These are phyloP conservation scores for Microcyclosporella mali DNA, from an alignment of 2,329 filamentous ascomycete species.

Conservation along the genomic window DNA sequence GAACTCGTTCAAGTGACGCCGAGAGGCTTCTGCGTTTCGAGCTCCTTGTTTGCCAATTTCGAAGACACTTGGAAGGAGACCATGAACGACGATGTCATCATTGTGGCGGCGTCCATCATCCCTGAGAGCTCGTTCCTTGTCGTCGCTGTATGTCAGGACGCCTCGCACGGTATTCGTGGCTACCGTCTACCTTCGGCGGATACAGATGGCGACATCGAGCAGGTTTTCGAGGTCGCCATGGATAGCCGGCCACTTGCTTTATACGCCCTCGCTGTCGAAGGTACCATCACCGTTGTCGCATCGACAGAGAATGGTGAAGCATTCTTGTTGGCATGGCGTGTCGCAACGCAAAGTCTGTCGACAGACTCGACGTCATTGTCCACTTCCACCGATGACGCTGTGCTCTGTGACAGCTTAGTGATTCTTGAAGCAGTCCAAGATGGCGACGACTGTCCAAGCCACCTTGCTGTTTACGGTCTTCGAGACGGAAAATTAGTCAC, in stretches of 20 bases:
- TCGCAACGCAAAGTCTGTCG: not conserved
- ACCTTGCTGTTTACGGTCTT: slow-evolving; percentile 24
- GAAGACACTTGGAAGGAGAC: slow-evolving; percentile 20
- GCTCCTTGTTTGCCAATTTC: slow-evolving; percentile 21
- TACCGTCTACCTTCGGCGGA: slow-evolving; percentile 8
- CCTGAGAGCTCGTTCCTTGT: slow-evolving; percentile 10
- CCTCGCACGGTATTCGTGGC: slow-evolving; percentile 7
- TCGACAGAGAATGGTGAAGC: slow-evolving; percentile 13
- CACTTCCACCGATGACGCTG: not conserved
- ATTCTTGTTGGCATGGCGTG: slow-evolving; percentile 5
- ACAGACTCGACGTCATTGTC: slow-evolving; percentile 7
- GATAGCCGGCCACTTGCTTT: slow-evolving; percentile 14
- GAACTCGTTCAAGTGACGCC: slow-evolving; percentile 28
- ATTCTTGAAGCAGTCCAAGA: slow-evolving; percentile 11
- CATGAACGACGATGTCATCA: slow-evolving; percentile 9
- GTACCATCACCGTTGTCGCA: slow-evolving; percentile 7
- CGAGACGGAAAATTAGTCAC: slow-evolving; percentile 25
- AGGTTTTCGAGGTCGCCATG: not conserved
- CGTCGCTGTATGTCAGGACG: slow-evolving; percentile 13
- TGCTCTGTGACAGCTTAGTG: slow-evolving; percentile 22
- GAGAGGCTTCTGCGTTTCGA: slow-evolving; percentile 17
- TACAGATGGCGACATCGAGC: slow-evolving; percentile 4
- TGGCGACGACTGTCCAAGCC: not conserved
- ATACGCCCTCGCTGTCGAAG: slow-evolving; percentile 6
- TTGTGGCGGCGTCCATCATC: slow-evolving; percentile 23